Conservation (phyloP, 306 rosid species). For the Castanea crenata region DNA sequence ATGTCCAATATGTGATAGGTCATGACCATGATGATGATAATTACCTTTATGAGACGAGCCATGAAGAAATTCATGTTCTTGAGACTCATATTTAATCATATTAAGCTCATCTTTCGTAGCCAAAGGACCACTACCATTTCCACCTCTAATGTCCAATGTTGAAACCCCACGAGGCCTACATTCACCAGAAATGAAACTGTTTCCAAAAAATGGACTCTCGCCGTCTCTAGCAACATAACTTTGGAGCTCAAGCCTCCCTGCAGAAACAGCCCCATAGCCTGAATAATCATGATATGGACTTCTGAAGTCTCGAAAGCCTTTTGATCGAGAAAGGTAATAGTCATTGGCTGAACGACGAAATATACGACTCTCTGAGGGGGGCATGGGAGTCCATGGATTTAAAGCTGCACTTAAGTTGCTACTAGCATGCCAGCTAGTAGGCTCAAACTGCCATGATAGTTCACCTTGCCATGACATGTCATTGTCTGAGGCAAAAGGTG, state of each 20-base stretch:
- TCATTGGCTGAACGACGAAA: conserved; percentile 57
- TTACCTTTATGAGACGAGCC: not conserved
- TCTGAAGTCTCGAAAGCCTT: conserved; percentile 16
- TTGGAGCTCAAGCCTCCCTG: conserved; percentile 70
- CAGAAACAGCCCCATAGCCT: conserved; percentile 5
- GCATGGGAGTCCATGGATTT: conserved; percentile 57
- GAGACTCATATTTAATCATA: conserved; percentile 19
- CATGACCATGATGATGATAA: conserved; percentile 9
- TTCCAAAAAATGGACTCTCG: conserved; percentile 33
- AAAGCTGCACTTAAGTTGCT: conserved; percentile 51
- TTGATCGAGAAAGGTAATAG: conserved; percentile 57
- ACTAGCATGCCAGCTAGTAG: conserved; percentile 47
- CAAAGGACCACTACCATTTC: conserved; percentile 35
- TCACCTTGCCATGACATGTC: conserved; percentile 76
- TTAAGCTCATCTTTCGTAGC: conserved; percentile 61
- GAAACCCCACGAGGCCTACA: conserved; percentile 23
- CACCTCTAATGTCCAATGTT: conserved; percentile 15
- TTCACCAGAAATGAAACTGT: conserved; percentile 9
- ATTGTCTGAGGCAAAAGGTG: conserved; percentile 66
- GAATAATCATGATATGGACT: conserved; percentile 30
- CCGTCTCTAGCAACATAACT: conserved; percentile 58
- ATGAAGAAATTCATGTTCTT: conserved; percentile 18
- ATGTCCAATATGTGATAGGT: not conserved
- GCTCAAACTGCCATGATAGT: conserved; percentile 78
- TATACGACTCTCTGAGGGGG: conserved; percentile 28